Conservation (phyloP, 495 filamentous ascomycete species). For the Astrothelium macrocarpum region DNA sequence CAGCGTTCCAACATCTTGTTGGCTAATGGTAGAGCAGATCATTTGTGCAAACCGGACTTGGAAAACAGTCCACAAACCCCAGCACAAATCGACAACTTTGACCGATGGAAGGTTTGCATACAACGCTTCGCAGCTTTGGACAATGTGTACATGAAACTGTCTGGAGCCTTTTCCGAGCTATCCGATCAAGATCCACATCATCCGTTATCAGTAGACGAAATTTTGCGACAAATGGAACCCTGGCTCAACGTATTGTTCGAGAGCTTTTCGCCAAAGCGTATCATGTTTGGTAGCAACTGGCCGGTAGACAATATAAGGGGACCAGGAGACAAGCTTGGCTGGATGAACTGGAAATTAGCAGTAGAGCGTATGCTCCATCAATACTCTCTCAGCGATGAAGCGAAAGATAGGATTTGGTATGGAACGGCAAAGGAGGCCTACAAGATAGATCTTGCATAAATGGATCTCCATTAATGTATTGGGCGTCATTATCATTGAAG, state of each 20-base stretch:
- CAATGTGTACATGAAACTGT: constrained; percentile 78
- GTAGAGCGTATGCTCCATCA: constrained; percentile 51
- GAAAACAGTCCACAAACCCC: constrained; percentile 39
- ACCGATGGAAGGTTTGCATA: constrained; percentile 42
- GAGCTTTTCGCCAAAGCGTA: constrained; percentile 55
- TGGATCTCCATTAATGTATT: background rate
- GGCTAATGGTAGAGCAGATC: constrained; percentile 42
- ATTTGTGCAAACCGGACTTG: constrained; percentile 81
- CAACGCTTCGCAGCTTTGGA: constrained; percentile 18
- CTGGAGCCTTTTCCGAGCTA: constrained; percentile 70
- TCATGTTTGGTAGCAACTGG: constrained; percentile 90
- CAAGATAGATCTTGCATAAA: constrained; percentile 8
- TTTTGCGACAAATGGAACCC: constrained; percentile 40
- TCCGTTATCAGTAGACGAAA: constrained; percentile 30
- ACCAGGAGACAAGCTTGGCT: constrained; percentile 41
- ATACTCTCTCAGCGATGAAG: constrained; percentile 44
- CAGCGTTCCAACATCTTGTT: background rate
- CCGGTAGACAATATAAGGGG: constrained; percentile 69
- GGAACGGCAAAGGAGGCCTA: constrained; percentile 46
- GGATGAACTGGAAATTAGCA: constrained; percentile 47
- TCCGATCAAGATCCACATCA: constrained; percentile 33
- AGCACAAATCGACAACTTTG: constrained; percentile 26
- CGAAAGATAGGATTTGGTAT: constrained; percentile 58
- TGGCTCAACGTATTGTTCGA: constrained; percentile 61
- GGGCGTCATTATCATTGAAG: constrained; percentile 38